Evolutionary conservation across 1,139 yeast species (phyloP).

Genomic region (Saccharomyces hybrid): DNA sequence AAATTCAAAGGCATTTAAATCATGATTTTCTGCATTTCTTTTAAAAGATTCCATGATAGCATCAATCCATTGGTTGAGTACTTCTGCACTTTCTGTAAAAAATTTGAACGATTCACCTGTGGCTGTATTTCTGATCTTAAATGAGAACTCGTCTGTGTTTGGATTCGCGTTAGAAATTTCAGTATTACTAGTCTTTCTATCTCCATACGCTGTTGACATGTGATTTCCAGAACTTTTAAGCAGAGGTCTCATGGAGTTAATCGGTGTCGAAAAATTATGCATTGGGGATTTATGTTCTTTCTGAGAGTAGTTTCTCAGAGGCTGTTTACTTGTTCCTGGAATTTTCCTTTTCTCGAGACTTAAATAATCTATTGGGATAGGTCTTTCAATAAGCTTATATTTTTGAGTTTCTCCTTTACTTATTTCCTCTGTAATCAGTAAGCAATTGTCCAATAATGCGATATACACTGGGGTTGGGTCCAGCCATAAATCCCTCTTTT

Average conservation of each 20-base stretch:
- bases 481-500: constrained; percentile 57
- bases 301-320: constrained; percentile 7
- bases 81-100: constrained; percentile 46
- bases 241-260: constrained; percentile 16
- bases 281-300: constrained; percentile 12
- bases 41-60: constrained; percentile 49
- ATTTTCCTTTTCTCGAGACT: constrained; percentile 38
- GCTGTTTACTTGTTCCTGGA: background rate
- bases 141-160: constrained; percentile 32
- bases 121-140: constrained; percentile 44
- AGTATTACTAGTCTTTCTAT: constrained; percentile 3
- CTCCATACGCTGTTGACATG: constrained; percentile 12
- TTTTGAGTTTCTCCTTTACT: constrained; percentile 19
- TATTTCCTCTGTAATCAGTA: constrained; percentile 53
- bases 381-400: constrained; percentile 46
- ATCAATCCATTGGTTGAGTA: constrained; percentile 53
- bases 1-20: constrained; percentile 49
- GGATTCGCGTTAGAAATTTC: constrained; percentile 15
- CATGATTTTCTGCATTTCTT: constrained; percentile 40
- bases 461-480: constrained; percentile 45
- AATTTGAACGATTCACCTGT: constrained; percentile 49
- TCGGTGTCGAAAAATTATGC: constrained; percentile 21
- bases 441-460: constrained; percentile 63
- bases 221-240: constrained; percentile 18
- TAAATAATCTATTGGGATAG: constrained; percentile 54